These are phyloP conservation scores for Colletotrichum eleusines DNA, from an alignment of 2,329 filamentous ascomycete species.

Conservation along the genomic window DNA sequence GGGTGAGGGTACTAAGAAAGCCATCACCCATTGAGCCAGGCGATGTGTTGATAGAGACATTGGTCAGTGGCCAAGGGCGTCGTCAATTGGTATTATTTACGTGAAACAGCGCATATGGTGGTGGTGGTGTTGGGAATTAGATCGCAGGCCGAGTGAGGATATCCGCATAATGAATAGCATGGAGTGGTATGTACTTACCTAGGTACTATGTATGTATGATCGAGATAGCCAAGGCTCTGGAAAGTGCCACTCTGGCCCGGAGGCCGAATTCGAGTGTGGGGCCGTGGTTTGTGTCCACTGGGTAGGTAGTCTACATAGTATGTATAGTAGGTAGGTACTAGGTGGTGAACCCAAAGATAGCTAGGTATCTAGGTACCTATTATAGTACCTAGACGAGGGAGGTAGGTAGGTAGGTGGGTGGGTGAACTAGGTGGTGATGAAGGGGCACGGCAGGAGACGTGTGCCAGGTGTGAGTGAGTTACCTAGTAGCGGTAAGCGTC, in stretches of 20 bases:
- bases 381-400: too few species aligned
- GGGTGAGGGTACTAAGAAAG: constrained; percentile 19
- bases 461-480: constrained; percentile 28
- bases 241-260: constrained; percentile 27
- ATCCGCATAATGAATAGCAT: too few species aligned
- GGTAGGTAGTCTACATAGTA: too few species aligned
- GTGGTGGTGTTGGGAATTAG: constrained; percentile 14
- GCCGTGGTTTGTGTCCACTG: constrained; percentile 33
- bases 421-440: constrained; percentile 17
- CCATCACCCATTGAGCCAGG: constrained; percentile 22
- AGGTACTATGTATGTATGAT: neutral
- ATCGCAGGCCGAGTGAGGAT: constrained; percentile 19
- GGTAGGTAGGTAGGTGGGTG: too few species aligned
- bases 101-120: constrained; percentile 36
- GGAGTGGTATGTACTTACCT: too few species aligned
- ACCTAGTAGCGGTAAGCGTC: neutral
- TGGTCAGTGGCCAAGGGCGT: neutral
- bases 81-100: constrained; percentile 32
- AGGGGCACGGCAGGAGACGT: constrained; percentile 19
- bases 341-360: too few species aligned
- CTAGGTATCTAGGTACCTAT: too few species aligned
- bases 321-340: neutral
- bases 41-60: constrained; percentile 3
- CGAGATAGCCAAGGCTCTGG: constrained; percentile 31
- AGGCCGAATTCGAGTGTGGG: constrained; percentile 36